Conservation (phyloP, 164 flowering plant genomes). For the Stephania yunnanensis region DNA sequence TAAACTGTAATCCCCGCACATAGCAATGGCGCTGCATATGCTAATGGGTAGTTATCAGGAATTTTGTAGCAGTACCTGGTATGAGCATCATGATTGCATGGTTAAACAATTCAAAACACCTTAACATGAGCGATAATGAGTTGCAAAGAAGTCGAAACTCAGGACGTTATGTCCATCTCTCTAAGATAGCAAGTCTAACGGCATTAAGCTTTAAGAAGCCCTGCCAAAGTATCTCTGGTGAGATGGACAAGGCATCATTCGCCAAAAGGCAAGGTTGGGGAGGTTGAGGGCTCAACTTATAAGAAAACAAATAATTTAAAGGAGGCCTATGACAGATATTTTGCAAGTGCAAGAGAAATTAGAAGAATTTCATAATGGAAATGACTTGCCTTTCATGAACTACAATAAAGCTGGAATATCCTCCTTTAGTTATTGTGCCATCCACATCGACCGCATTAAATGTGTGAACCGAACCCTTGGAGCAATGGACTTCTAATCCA, state of each 20-base stretch:
- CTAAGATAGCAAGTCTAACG: no score
- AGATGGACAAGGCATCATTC: no score
- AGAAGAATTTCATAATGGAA: background rate
- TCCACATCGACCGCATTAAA: conserved; percentile 66
- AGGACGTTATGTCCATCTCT: no score
- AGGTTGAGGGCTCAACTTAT: no score
- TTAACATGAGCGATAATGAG: background rate
- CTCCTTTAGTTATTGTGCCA: conserved; percentile 81
- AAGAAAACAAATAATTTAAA: no score
- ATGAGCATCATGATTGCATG: background rate
- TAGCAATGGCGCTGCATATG: conserved; percentile 65
- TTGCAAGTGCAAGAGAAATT: no score
- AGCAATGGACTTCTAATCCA: conserved; percentile 48
- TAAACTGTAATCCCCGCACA: conserved; percentile 88
- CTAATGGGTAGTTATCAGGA: conserved; percentile 56
- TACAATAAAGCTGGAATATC: conserved; percentile 64
- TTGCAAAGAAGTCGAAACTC: no score
- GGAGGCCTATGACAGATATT: no score
- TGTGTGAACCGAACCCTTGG: conserved; percentile 42
- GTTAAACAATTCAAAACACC: background rate
- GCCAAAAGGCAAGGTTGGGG: no score
- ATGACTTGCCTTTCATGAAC: conserved; percentile 59
- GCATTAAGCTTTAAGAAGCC: no score
- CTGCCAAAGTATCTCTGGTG: no score
- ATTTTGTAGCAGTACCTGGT: conserved; percentile 66